Percentiles rank a stretch among this genome's conserved stretches.
Conservation (phyloP, 345 rosid genomes). For the Salix arbutifolia region DNA sequence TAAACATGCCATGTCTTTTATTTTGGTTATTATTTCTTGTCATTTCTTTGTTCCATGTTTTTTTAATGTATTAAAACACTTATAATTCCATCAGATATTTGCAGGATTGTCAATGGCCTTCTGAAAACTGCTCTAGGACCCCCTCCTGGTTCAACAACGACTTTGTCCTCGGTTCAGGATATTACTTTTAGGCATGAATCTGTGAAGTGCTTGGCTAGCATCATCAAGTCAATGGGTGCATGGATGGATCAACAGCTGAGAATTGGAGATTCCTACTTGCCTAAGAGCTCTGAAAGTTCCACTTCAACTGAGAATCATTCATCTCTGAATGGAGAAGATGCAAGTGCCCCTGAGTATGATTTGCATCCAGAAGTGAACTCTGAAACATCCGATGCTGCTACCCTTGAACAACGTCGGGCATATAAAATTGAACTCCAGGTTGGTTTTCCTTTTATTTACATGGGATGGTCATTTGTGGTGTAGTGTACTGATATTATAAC, state of each 20-base stretch:
- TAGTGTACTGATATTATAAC: background rate
- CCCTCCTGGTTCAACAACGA: slow-evolving; percentile 82
- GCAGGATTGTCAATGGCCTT: slow-evolving; percentile 98
- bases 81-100: slow-evolving; percentile 90
- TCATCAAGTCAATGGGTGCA: slow-evolving; percentile 77
- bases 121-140: slow-evolving; percentile 94
- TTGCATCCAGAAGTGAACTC: slow-evolving; percentile 57
- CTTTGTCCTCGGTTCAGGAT: slow-evolving; percentile 78
- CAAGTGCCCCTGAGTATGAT: slow-evolving; percentile 51
- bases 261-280: slow-evolving; percentile 52
- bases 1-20: background rate
- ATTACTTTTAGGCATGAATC: slow-evolving; percentile 87
- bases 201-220: slow-evolving; percentile 86
- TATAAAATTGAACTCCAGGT: slow-evolving; percentile 96
- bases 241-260: slow-evolving; percentile 92
- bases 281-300: slow-evolving; percentile 53
- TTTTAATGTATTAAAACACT: slow-evolving; percentile 63
- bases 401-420: slow-evolving; percentile 84
- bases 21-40: background rate
- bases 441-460: slow-evolving; percentile 17
- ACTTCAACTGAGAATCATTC: slow-evolving; percentile 44
- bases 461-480: background rate
- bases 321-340: slow-evolving; percentile 57
- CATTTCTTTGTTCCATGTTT: slow-evolving; percentile 1
- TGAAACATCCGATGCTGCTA: slow-evolving; percentile 76